A percentile compares a stretch with the other conserved stretches of the same genome.
These are phyloP conservation scores for Artemisia tridentata DNA, from an alignment of 129 eudicot genomes.

Conservation along the genomic window DNA sequence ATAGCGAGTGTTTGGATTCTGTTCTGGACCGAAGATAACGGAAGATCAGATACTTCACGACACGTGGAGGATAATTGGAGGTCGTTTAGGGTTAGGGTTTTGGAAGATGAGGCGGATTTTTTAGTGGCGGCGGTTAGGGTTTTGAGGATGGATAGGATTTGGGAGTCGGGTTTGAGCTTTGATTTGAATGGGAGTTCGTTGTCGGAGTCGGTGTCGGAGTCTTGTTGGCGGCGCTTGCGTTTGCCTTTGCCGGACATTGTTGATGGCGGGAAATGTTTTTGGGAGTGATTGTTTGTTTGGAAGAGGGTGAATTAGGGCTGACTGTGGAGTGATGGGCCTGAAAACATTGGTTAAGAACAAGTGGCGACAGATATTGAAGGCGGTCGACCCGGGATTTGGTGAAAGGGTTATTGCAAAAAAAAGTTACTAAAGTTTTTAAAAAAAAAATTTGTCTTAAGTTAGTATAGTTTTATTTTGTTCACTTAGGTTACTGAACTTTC, in stretches of 20 bases:
- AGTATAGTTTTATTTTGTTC: too few species aligned
- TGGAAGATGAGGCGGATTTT: slow-evolving; percentile 47
- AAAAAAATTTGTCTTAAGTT: too few species aligned
- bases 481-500: too few species aligned
- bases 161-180: slow-evolving; percentile 67
- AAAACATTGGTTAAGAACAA: too few species aligned
- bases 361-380: too few species aligned
- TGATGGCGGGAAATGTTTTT: slow-evolving; percentile 37
- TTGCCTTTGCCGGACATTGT: slow-evolving; percentile 55
- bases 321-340: too few species aligned
- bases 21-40: slow-evolving; percentile 69
- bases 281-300: not conserved
- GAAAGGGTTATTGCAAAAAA: too few species aligned
- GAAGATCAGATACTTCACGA: slow-evolving; percentile 85
- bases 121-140: slow-evolving; percentile 39
- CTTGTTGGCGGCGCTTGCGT: slow-evolving; percentile 59
- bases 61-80: slow-evolving; percentile 68
- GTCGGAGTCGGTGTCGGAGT: slow-evolving; percentile 48
- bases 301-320: not conserved
- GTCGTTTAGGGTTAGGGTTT: slow-evolving; percentile 64
- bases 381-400: too few species aligned
- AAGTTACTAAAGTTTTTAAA: too few species aligned
- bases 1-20: slow-evolving; percentile 55
- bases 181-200: slow-evolving; percentile 63
- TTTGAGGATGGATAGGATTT: slow-evolving; percentile 58